Conservation (phyloP, 192 early-diverging fungal genomes). For the Rhizophagus sp. region DNA sequence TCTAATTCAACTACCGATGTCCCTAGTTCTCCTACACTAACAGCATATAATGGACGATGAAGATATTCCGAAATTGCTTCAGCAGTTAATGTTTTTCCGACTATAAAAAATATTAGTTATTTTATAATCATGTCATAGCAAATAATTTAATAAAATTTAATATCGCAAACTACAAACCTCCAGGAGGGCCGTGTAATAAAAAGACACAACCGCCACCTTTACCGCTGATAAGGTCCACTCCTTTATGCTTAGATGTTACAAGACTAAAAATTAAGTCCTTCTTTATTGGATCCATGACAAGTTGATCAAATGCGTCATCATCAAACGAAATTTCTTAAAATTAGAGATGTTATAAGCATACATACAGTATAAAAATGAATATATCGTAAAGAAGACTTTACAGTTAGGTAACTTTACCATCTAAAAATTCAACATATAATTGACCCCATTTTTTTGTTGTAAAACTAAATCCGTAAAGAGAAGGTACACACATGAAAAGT, state of each 20-base stretch:
- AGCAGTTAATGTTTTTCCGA: conserved; percentile 62
- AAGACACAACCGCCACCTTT: conserved; percentile 59
- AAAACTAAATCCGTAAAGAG: background rate
- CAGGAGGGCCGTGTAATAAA: conserved; percentile 58
- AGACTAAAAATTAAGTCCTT: background rate
- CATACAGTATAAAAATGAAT: too few relatives aligned
- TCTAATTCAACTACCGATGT: conserved; percentile 56
- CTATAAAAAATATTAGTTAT: background rate
- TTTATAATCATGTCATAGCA: background rate
- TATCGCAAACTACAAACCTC: conserved; percentile 12
- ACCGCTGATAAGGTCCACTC: conserved; percentile 53
- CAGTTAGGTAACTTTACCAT: background rate
- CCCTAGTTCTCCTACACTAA: conserved; percentile 64
- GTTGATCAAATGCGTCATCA: conserved; percentile 13
- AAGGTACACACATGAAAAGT: background rate
- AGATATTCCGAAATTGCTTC: conserved; percentile 60
- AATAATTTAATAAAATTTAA: background rate
- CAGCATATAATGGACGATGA: conserved; percentile 57
- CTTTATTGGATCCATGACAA: background rate
- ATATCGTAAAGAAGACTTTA: too few relatives aligned
- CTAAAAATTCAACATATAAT: background rate
- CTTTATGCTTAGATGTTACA: conserved; percentile 30
- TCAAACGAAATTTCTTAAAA: background rate
- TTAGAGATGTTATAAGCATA: background rate
- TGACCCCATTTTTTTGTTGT: background rate